A percentile compares a stretch with the other conserved stretches of the same genome.
These are phyloP conservation scores for Paraphysoderma sedebokerense DNA, from an alignment of 371 early-diverging fungal genomes.

Conservation along the genomic window DNA sequence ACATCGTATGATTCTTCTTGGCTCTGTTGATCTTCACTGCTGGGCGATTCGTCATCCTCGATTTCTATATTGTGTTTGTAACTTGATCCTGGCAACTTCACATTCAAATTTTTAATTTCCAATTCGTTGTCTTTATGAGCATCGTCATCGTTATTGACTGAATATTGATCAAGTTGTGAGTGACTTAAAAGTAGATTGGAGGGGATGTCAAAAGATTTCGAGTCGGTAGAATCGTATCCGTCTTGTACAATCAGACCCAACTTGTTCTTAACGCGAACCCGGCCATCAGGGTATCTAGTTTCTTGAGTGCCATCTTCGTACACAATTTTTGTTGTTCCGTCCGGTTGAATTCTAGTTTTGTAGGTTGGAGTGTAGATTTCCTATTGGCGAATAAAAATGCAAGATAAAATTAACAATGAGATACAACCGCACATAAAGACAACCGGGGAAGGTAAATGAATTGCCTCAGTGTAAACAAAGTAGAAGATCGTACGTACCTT, in stretches of 20 bases:
- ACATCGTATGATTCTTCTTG: no score
- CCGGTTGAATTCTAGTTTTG: constrained; percentile 1
- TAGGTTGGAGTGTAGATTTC: constrained; percentile 1
- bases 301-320: constrained; percentile 1
- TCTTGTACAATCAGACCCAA: neutral
- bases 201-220: no score
- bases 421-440: neutral
- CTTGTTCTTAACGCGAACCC: neutral
- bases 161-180: no score
- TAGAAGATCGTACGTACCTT: neutral
- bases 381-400: neutral
- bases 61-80: no score
- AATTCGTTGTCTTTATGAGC: no score
- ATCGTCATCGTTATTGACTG: no score
- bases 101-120: no score
- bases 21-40: no score
- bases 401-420: neutral
- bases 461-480: neutral
- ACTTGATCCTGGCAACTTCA: no score
- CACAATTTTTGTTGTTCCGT: neutral
- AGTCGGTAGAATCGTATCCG: no score
- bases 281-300: constrained; percentile 1
- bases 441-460: neutral
- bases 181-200: no score
- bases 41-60: no score